These are phyloP conservation scores for Colletotrichum phormii DNA, from an alignment of 2,329 filamentous ascomycete species.

Conservation along the genomic window DNA sequence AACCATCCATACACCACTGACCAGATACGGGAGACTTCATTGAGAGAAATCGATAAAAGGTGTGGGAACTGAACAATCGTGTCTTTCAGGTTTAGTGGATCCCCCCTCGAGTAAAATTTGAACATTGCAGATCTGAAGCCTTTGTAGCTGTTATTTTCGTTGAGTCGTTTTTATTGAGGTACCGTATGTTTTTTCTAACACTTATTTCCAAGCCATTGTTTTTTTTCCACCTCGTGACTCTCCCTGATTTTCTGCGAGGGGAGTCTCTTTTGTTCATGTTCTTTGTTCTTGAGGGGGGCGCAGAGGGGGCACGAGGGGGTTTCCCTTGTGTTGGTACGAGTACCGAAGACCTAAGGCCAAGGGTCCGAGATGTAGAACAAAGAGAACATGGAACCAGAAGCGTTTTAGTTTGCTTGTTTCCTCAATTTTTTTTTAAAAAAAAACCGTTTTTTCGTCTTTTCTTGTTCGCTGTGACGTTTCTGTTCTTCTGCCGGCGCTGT, in stretches of 20 bases:
- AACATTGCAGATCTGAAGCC: slow-evolving; percentile 18
- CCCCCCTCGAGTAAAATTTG: slow-evolving; percentile 23
- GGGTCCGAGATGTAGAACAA: not conserved
- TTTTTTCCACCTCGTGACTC: too few relatives aligned
- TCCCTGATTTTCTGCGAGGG: too few relatives aligned
- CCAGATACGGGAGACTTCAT: not conserved
- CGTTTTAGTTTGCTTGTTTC: not conserved
- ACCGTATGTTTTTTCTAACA: too few relatives aligned
- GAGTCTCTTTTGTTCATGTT: not conserved
- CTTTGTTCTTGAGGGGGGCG: not conserved
- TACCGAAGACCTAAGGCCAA: not conserved
- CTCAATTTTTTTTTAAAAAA: too few relatives aligned
- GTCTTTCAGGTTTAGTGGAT: slow-evolving; percentile 15
- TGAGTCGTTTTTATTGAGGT: too few relatives aligned
- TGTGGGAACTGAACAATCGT: slow-evolving; percentile 9
- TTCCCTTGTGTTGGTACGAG: too few relatives aligned
- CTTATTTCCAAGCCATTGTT: too few relatives aligned
- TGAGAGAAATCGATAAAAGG: not conserved
- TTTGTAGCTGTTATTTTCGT: too few relatives aligned
- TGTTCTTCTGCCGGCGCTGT: too few relatives aligned
- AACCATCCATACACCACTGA: not conserved
- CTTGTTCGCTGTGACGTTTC: too few relatives aligned
- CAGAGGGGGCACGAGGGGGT: too few relatives aligned
- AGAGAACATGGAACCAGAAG: not conserved
- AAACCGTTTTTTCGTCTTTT: too few relatives aligned